Evolutionary conservation across 768 basidiomycete species (phyloP).

Genomic region (Panaeolus cyanescens): DNA sequence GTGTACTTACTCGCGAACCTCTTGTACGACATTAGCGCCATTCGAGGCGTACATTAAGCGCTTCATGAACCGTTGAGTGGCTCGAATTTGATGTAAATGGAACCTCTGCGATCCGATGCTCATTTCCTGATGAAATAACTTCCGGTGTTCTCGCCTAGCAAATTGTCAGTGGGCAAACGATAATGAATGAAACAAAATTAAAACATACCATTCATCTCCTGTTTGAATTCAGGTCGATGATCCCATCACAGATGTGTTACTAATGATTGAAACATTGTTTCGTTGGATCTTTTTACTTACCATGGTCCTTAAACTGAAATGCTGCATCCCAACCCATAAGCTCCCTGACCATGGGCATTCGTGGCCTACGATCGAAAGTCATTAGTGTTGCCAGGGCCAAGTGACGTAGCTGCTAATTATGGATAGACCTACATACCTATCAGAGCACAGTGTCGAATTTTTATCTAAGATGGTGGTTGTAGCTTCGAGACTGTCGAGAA

Average conservation of each 20-base stretch:
- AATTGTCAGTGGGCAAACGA: not conserved
- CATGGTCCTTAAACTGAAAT: constrained; percentile 10
- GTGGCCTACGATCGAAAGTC: constrained; percentile 1
- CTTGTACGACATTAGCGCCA: constrained; percentile 18
- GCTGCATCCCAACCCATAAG: constrained; percentile 14
- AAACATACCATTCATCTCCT: not conserved
- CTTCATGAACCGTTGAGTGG: constrained; percentile 29
- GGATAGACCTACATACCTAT: not conserved
- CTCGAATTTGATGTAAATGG: constrained; percentile 28
- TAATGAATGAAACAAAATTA: not conserved
- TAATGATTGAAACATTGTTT: not conserved
- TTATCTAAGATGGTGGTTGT: not conserved
- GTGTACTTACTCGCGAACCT: constrained; percentile 35
- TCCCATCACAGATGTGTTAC: not conserved
- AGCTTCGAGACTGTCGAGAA: not conserved
- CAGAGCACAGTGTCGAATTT: not conserved
- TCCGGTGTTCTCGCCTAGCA: constrained; percentile 15
- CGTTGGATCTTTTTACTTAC: not conserved
- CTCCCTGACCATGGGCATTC: constrained; percentile 16
- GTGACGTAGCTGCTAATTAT: too few relatives aligned
- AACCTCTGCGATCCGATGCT: constrained; percentile 16
- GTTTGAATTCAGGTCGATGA: not conserved
- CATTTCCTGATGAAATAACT: constrained; percentile 14
- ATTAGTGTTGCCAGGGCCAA: not conserved
- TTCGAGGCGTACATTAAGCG: constrained; percentile 22